Conservation (phyloP, 805 yeast genomes). For the Millerozyma miso region DNA sequence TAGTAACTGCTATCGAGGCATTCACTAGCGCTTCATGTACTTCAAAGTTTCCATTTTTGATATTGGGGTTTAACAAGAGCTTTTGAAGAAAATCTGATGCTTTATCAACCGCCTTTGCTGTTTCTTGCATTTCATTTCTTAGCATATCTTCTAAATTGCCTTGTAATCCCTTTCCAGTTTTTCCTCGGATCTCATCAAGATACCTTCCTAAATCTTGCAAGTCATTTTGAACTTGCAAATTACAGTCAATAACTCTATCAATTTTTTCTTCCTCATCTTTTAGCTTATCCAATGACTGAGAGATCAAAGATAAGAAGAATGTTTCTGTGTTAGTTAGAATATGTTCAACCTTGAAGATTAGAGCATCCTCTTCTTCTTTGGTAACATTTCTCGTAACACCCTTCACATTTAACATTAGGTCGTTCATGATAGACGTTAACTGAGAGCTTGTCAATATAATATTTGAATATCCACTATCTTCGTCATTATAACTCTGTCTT, state of each 20-base stretch:
- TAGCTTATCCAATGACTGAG: conserved; percentile 47
- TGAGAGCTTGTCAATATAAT: conserved; percentile 61
- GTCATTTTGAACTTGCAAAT: conserved; percentile 66
- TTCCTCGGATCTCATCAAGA: conserved; percentile 49
- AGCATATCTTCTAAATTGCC: conserved; percentile 69
- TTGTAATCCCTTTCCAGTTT: conserved; percentile 23
- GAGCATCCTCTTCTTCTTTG: conserved; percentile 50
- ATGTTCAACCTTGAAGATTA: conserved; percentile 46
- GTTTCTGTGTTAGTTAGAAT: conserved; percentile 58
- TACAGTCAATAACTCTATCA: conserved; percentile 72
- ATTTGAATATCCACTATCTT: conserved; percentile 53
- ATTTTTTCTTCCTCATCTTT: conserved; percentile 60
- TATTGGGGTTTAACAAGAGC: conserved; percentile 49
- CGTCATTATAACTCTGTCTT: conserved; percentile 37
- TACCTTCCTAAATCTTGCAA: conserved; percentile 55
- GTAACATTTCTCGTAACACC: conserved; percentile 59
- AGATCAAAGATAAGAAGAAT: conserved; percentile 57
- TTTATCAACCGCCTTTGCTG: conserved; percentile 62
- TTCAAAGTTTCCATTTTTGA: conserved; percentile 56
- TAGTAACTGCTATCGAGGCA: conserved; percentile 77
- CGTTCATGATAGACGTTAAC: conserved; percentile 59
- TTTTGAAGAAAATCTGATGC: conserved; percentile 60
- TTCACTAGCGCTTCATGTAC: conserved; percentile 72
- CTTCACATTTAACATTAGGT: conserved; percentile 61
- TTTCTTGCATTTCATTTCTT: conserved; percentile 66